Base-by-base conservation (phyloP, 129 eudicot genomes). In the Solidago caesia region DNA sequence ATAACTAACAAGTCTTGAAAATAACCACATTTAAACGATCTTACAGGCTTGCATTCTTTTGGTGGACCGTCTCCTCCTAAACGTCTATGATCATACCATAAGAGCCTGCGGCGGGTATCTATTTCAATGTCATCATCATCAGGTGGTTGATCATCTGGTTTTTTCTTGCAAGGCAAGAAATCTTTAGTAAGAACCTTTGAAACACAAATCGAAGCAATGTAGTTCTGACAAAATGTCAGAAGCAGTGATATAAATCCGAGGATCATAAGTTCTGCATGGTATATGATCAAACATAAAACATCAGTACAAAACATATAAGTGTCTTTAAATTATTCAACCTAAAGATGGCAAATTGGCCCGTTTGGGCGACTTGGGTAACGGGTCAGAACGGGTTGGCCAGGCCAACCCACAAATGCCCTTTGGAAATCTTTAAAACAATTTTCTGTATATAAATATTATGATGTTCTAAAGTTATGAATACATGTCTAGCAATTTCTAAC, bases 191-290 rank as follows among this genome's bases (percentile, higher is more conserved):
- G 53, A 15, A 82, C 60, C 25, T 62, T 74, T 4, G 96, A 89
- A 71, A 94, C 84, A 79, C 98, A 94, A 13, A 91, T 47, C 4
- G 62, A 15, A 15, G 91, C 78, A 60, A 94, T 94, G 87, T 77
- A 83, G 76, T 72, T 85, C 78, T 94, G 98, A 67, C 96, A 86
- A 67, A 94, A 94, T 52, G 89, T 84, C 73, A 94, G 71, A 45
- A 82, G 76, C 43, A 94, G 77, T 10, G 98, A 94, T 80, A 94
- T 94, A 79, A 94, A 94, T 49, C 98, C 98, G 21, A 94, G 89
- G 74, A 94, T 78, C 98, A 94, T 94, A 75, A 94, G 87, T 86
- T 94, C 98, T 94, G 98, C 81, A 84, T 43, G 4, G 71, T 16
- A 77, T 27, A 79, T 55, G 33, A 77, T 58, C 60, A 60, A 78